Evolutionary conservation across 164 flowering plant species (phyloP).

Genomic region (Hamamelis virginiana): DNA sequence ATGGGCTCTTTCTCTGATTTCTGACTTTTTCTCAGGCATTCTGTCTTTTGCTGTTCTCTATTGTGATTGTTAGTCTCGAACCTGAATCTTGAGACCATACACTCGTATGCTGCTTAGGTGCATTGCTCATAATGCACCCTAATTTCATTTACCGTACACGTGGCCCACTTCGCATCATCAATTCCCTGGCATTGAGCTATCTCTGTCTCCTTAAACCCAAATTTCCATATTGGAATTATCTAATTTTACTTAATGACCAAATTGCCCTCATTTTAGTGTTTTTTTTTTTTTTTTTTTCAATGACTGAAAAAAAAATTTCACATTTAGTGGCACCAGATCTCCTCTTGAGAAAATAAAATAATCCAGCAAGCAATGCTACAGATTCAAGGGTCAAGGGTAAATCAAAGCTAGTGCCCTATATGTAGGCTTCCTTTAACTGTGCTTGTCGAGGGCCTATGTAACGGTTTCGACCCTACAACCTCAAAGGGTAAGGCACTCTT

Average conservation of each 20-base stretch:
- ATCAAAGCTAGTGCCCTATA: not conserved
- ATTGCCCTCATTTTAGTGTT: not conserved
- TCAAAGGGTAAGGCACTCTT: not conserved
- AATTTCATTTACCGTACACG: conserved; percentile 1
- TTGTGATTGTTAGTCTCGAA: conserved; percentile 2
- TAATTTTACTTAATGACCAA: no score
- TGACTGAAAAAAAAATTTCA: no score
- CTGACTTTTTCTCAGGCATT: conserved; percentile 13
- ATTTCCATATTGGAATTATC: no score
- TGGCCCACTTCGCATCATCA: not conserved
- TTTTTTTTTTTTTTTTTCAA: no score
- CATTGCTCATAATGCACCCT: conserved; percentile 1
- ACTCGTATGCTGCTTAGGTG: not conserved
- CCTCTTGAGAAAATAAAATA: no score
- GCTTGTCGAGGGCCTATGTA: no score
- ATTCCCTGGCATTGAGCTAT: no score
- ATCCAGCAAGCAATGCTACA: no score
- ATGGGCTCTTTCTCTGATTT: conserved; percentile 4
- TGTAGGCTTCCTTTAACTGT: no score
- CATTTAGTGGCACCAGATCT: no score
- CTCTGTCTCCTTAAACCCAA: no score
- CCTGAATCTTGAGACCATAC: not conserved
- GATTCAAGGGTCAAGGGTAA: not conserved
- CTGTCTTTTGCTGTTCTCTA: conserved; percentile 24
- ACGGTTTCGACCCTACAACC: not conserved